A percentile compares a stretch with the other conserved stretches of the same genome.
These are phyloP conservation scores for Schizochytrium sp. DNA, from an alignment of 108 stramenopile genomes.

Conservation along the genomic window DNA sequence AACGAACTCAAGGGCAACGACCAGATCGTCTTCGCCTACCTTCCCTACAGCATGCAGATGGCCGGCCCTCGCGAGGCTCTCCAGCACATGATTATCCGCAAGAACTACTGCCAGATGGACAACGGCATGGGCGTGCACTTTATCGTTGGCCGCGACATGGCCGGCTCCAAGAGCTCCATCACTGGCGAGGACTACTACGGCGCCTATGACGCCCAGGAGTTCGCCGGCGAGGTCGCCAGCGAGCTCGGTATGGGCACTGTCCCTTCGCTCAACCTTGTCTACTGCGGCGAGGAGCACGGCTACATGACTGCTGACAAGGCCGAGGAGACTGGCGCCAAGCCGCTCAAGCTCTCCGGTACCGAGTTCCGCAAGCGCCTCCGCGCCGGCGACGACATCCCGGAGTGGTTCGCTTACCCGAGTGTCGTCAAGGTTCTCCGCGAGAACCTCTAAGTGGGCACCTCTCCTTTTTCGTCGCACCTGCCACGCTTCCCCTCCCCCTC, in stretches of 20 bases:
- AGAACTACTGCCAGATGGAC: constrained; percentile 80
- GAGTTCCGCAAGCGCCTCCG: constrained; percentile 98
- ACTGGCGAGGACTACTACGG: constrained; percentile 98
- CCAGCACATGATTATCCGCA: constrained; percentile 99
- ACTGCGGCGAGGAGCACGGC: constrained; percentile 83
- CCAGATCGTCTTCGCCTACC: constrained; percentile 89
- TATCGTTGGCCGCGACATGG: constrained; percentile 99
- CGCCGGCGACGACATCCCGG: constrained; percentile 95
- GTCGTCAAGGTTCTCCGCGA: constrained; percentile 87
- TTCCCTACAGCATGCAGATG: constrained; percentile 99
- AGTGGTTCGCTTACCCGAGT: constrained; percentile 98
- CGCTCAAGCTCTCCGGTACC: constrained; percentile 89
- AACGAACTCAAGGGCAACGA: constrained; percentile 72
- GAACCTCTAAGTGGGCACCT: constrained; percentile 29
- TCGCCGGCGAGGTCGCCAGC: constrained; percentile 69
- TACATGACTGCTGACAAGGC: constrained; percentile 95
- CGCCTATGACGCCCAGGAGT: constrained; percentile 95
- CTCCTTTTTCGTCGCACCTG: too few species aligned
- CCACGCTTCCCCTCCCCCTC: too few species aligned
- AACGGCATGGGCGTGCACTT: constrained; percentile 68
- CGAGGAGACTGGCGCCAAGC: constrained; percentile 68
- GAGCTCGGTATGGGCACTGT: constrained; percentile 85
- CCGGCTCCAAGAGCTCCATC: constrained; percentile 88
- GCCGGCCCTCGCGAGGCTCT: constrained; percentile 99
- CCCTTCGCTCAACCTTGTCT: constrained; percentile 89